Evolutionary conservation across 2,329 filamentous ascomycete genomes (phyloP).

Genomic region (Pseudogymnoascus sp.): DNA sequence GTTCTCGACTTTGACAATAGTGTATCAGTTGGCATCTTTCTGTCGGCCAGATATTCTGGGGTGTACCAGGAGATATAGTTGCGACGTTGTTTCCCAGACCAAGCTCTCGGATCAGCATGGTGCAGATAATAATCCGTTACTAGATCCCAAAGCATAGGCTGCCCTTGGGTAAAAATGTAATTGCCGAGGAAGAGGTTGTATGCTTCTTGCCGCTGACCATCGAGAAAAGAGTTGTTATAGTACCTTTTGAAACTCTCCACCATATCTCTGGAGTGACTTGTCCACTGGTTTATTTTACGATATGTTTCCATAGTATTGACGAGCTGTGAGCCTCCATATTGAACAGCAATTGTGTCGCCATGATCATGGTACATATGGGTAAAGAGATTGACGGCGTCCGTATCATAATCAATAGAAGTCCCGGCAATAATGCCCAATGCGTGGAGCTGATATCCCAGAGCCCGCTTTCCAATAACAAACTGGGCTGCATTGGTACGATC

Average conservation of each 20-base stretch:
- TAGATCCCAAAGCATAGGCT: slow-evolving; percentile 96
- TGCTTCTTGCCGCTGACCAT: slow-evolving; percentile 94
- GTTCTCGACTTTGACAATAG: slow-evolving; percentile 38
- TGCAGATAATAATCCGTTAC: slow-evolving; percentile 94
- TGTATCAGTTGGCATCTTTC: slow-evolving; percentile 28
- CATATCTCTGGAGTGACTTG: slow-evolving; percentile 94
- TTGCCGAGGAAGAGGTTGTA: slow-evolving; percentile 97
- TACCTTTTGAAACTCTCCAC: slow-evolving; percentile 98
- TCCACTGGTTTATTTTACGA: slow-evolving; percentile 98
- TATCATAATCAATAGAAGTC: slow-evolving; percentile 80
- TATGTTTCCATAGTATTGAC: slow-evolving; percentile 99
- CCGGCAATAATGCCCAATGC: slow-evolving; percentile 79
- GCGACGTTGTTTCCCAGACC: slow-evolving; percentile 51
- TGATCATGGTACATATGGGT: slow-evolving; percentile 98
- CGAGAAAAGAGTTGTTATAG: slow-evolving; percentile 97
- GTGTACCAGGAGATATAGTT: slow-evolving; percentile 90
- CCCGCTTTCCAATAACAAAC: slow-evolving; percentile 93
- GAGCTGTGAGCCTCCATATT: slow-evolving; percentile 93
- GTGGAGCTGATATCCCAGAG: slow-evolving; percentile 83
- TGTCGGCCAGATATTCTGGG: slow-evolving; percentile 57
- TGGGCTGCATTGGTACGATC: slow-evolving; percentile 96
- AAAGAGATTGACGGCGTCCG: slow-evolving; percentile 89
- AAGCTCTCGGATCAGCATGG: slow-evolving; percentile 70
- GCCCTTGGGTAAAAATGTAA: slow-evolving; percentile 77
- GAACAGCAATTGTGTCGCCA: slow-evolving; percentile 93